Evolutionary conservation across 352 stramenopile genomes (phyloP).

Genomic region (Thalassiosira ordinaria): DNA sequence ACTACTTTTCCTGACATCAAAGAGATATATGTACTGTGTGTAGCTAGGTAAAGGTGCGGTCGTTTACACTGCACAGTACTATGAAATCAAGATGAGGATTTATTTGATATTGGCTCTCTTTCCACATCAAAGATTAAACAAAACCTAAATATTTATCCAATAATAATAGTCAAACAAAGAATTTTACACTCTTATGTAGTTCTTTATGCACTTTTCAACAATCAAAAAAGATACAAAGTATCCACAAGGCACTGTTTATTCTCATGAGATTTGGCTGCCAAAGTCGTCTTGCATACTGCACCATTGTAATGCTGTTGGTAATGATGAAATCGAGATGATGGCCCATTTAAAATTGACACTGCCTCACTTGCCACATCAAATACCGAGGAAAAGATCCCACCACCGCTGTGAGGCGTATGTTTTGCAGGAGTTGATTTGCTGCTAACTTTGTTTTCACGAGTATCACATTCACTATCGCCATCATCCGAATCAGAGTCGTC

Average conservation of each 20-base stretch:
- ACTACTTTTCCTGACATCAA: no score
- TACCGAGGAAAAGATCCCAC: constrained; percentile 12
- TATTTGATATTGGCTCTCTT: no score
- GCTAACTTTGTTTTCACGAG: not conserved
- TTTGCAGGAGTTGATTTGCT: not conserved
- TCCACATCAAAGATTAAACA: no score
- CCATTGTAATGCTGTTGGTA: not conserved
- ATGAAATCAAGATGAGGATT: no score
- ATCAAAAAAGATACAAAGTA: constrained; percentile 1
- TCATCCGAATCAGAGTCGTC: not conserved
- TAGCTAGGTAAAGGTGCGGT: no score
- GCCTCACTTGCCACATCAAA: constrained; percentile 5
- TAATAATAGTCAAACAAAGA: no score
- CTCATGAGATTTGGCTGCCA: not conserved
- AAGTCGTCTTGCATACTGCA: not conserved
- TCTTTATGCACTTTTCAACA: no score
- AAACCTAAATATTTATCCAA: no score
- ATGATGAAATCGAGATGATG: not conserved
- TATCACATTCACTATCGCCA: not conserved
- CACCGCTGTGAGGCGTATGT: no score
- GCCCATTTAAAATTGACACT: constrained; percentile 4
- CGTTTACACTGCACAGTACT: no score
- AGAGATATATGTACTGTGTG: no score
- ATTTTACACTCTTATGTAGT: no score
- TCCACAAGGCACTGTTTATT: not conserved